A percentile compares a stretch with the other conserved stretches of the same genome.
phyloP scores from a whole-genome alignment of 768 basidiomycete genomes.

The Candolleomyces efflorescens region DNA sequence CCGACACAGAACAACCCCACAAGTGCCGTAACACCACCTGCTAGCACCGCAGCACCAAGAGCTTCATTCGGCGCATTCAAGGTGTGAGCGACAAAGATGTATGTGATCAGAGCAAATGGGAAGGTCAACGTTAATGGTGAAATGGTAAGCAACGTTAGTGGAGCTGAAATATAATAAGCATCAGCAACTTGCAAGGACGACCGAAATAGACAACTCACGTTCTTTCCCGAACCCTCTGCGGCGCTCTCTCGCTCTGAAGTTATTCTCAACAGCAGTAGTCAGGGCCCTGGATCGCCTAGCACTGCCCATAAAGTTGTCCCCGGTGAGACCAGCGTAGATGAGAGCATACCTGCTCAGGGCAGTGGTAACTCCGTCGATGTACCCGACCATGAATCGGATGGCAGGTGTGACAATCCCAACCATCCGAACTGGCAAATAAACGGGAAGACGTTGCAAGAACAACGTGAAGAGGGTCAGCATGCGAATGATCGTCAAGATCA shows the following conservation, averaged over 20 bases:
- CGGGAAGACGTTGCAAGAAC: constrained; percentile 51
- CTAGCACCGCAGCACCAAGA: constrained; percentile 68
- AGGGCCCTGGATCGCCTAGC: constrained; percentile 48
- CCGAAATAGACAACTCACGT: constrained; percentile 36
- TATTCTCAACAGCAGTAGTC: constrained; percentile 25
- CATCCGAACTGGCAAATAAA: constrained; percentile 45
- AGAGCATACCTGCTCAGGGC: constrained; percentile 58
- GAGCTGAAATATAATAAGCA: constrained; percentile 30
- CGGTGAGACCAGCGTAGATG: constrained; percentile 72
- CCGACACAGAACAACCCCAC: constrained; percentile 83
- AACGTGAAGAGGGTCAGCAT: constrained; percentile 46
- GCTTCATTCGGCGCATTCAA: constrained; percentile 67
- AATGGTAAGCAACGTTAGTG: constrained; percentile 70
- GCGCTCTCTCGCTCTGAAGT: constrained; percentile 10
- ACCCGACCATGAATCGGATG: constrained; percentile 48
- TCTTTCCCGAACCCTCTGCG: constrained; percentile 48
- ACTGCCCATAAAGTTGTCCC: constrained; percentile 60
- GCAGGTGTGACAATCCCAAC: constrained; percentile 41
- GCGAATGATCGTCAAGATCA: constrained; percentile 71
- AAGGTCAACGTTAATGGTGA: constrained; percentile 77
- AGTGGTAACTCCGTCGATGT: constrained; percentile 48
- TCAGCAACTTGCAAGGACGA: constrained; percentile 1
- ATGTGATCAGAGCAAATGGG: constrained; percentile 77
- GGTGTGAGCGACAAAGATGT: constrained; percentile 86
- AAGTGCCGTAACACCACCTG: constrained; percentile 74